Base-by-base conservation (phyloP, 2,329 filamentous ascomycete genomes). In the Fusarium torulosum region DNA sequence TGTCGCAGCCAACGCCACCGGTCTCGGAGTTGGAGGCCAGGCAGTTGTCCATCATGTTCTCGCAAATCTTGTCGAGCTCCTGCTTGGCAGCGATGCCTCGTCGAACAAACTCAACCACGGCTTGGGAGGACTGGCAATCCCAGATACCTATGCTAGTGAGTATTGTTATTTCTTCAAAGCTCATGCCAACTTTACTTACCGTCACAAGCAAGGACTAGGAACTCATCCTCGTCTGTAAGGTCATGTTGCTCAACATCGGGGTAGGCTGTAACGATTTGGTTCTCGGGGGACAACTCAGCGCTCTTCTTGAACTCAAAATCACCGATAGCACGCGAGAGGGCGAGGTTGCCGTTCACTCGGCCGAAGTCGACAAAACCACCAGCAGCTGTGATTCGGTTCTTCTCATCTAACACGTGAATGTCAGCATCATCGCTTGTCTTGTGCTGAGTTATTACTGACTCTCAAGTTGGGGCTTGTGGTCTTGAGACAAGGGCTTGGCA, bases 41-140 rank as follows among this genome's bases (percentile, higher is more conserved):
- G 78, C 96, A 99, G 84, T 98, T 99, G 84, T 99, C 95, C 96
- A 99, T 99, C 93, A 99, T 97, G 83, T 99, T 99, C 82, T 99
- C 96, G 80, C 95, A 98, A 75, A 99, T 98, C 78, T 92, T 92
- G 56, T 94, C 90, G 51, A 99, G 87, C 49, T 96, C 92, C 82
- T 99, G 96, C 84, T 97, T 97, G 51, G 94, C 94, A 49, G 94
- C 95, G 79, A 99, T 97, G 58, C 96, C 96, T 77, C 96, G 91
- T 78, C 96, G 89, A 69, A 98, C 96, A 77, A 99, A 99, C 80
- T 99, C 96, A 72, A 98, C 84, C 33, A 99, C 96, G 38, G 95
- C 93, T 83, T 99, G 96, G 44, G 96, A 99, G 57, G 96, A 97
- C 80, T 98, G 96, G 80, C 96, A 98, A 81, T 99, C 96, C 96